Base-by-base conservation (phyloP, 2,329 filamentous ascomycete species). In the Clathrospora elynae region DNA sequence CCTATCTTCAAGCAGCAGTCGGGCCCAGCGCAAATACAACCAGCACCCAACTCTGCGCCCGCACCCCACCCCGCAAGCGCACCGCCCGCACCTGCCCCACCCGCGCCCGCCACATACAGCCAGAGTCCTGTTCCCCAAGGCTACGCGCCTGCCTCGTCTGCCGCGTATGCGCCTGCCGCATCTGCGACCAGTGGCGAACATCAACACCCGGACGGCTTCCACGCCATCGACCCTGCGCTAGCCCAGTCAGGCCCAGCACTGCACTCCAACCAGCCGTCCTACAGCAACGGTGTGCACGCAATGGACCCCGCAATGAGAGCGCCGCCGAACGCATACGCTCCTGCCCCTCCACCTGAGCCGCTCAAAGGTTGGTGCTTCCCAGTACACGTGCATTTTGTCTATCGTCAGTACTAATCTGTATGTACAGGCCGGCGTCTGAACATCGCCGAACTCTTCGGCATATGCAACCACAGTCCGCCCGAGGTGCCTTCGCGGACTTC, bases 1-100 rank as follows among this genome's bases (percentile, higher is more conserved):
- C 88, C 88, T 24, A 88, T 92, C 62, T 93, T 92, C 75, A 88
- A 90, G 72, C 81, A 85, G 51, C 83, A 86, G 60, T 74, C 80
- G 31, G 82, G 84, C 38, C 86, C 86, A 19, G 79, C 86, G 33
- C 81, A 84, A 52, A 86, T 90, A 51, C 88, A 92, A 67, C 81
- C 86, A 13, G 83, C 84, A 9, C 82, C 84, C 41, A 82, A 79
- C 56, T 65, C 71, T 20, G 56, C 71, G 16, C 61, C 67, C 28
- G 51, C 71, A 34, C 61, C 66, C 33, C 59, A 71, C 40, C 53
- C 64, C 22, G 47, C 62, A 11, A 56, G 62, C 17, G 60, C 63
- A 17, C 60, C 55, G 36, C 61, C 60, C 20, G 61, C 64, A 12
- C 56, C 66, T 26, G 58, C 66, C 13, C 67, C 66, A n/a, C 62